A percentile compares a stretch with the other conserved stretches of the same genome.
phyloP scores from a whole-genome alignment of 1,284 basidiomycete genomes.

The Pascua sp. region DNA sequence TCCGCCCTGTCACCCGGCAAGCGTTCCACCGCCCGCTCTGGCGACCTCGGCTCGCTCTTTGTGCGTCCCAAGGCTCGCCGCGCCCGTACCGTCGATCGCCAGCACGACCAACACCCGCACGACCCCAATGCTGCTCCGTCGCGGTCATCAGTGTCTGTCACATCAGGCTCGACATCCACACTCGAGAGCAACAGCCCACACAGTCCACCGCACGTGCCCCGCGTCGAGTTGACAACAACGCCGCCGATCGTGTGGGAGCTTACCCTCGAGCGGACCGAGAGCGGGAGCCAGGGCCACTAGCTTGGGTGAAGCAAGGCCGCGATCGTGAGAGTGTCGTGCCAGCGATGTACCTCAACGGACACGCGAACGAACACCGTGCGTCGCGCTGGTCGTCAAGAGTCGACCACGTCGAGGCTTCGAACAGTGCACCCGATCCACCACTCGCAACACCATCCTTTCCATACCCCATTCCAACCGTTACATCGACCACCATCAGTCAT shows the following conservation, averaged over 20 bases:
- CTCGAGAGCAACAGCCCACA: constrained; percentile 2
- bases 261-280: too few relatives aligned
- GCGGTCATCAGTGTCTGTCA: not conserved
- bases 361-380: too few relatives aligned
- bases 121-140: constrained; percentile 6
- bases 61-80: constrained; percentile 10
- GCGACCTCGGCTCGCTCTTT: constrained; percentile 12
- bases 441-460: too few relatives aligned
- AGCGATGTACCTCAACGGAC: too few relatives aligned
- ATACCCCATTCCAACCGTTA: too few relatives aligned
- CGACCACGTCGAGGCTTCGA: too few relatives aligned
- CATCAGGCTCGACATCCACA: not conserved
- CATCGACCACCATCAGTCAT: too few relatives aligned
- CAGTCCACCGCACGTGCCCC: constrained; percentile 12
- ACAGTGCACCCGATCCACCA: too few relatives aligned
- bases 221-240: constrained; percentile 25
- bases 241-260: constrained; percentile 26
- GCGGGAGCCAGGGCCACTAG: too few relatives aligned
- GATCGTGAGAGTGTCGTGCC: too few relatives aligned
- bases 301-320: too few relatives aligned
- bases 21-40: constrained; percentile 3
- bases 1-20: constrained; percentile 8
- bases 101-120: not conserved
- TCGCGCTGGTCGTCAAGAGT: too few relatives aligned
- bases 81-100: not conserved